Conservation (phyloP, 305 asterid genomes). For the Ilex paraguariensis region DNA sequence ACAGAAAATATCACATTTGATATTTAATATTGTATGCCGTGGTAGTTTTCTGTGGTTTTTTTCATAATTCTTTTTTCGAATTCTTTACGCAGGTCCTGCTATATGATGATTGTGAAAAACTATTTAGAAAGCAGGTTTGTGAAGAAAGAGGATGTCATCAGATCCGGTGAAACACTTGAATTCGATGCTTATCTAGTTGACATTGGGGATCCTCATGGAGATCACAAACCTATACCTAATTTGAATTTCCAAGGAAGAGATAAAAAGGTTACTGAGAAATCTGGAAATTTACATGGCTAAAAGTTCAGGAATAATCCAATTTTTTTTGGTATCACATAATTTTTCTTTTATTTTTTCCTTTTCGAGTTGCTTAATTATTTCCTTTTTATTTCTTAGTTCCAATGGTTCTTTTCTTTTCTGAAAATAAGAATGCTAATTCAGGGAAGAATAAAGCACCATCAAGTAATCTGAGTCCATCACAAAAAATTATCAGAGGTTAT, state of each 20-base stretch:
- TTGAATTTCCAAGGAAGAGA: conserved; percentile 26
- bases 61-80: background rate
- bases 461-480: too few relatives aligned
- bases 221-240: conserved; percentile 31
- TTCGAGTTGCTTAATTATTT: too few relatives aligned
- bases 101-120: conserved; percentile 71
- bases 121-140: conserved; percentile 65
- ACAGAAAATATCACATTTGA: conserved; percentile 5
- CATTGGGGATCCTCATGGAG: conserved; percentile 65
- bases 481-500: too few relatives aligned
- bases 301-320: conserved; percentile 24
- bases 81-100: conserved; percentile 50
- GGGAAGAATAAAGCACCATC: too few relatives aligned
- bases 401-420: too few relatives aligned
- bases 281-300: conserved; percentile 27
- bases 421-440: too few relatives aligned
- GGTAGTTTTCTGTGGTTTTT: background rate
- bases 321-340: conserved; percentile 26
- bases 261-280: conserved; percentile 21
- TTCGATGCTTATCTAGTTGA: conserved; percentile 71
- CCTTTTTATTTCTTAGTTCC: too few relatives aligned
- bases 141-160: conserved; percentile 60
- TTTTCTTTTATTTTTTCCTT: too few relatives aligned
- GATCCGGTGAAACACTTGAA: conserved; percentile 58
- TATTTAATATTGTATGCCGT: background rate